phyloP scores from a whole-genome alignment of 2,329 filamentous ascomycete species.

The Botryotinia calthae region DNA sequence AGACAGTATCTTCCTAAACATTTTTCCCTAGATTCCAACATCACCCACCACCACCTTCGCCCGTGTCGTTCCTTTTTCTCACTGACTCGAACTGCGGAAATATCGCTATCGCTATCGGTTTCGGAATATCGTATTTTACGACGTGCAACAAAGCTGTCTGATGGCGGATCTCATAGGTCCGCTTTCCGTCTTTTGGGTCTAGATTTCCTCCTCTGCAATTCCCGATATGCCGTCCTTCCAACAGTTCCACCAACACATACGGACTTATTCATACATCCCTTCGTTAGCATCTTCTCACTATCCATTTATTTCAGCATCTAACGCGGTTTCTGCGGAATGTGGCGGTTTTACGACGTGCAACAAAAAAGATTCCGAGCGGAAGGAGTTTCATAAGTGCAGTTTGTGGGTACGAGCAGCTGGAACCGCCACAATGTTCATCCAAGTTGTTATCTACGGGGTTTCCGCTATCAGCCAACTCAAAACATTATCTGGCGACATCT shows the following conservation, averaged over 20 bases:
- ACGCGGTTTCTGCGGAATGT: constrained; percentile 1
- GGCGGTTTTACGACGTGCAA: constrained; percentile 13
- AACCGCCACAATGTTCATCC: neutral
- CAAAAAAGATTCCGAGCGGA: neutral
- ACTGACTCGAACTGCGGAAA: neutral
- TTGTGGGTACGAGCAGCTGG: neutral
- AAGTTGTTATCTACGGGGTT: neutral
- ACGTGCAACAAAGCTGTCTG: neutral
- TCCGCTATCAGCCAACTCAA: neutral
- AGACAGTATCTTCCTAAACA: neutral
- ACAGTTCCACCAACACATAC: neutral
- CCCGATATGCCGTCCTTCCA: neutral
- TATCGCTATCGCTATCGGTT: neutral
- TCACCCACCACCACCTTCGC: neutral
- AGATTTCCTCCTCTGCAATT: neutral
- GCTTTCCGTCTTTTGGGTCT: neutral
- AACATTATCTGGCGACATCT: neutral
- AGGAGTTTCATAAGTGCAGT: neutral
- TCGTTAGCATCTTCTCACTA: neutral
- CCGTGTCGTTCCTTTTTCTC: neutral
- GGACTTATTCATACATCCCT: neutral
- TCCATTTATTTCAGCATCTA: neutral
- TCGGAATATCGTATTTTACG: neutral
- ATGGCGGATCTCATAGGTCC: too few species aligned
- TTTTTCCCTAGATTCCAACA: neutral